Evolutionary conservation across 805 yeast species (phyloP).

Genomic region (Lipomyces spencermartinsiae): DNA sequence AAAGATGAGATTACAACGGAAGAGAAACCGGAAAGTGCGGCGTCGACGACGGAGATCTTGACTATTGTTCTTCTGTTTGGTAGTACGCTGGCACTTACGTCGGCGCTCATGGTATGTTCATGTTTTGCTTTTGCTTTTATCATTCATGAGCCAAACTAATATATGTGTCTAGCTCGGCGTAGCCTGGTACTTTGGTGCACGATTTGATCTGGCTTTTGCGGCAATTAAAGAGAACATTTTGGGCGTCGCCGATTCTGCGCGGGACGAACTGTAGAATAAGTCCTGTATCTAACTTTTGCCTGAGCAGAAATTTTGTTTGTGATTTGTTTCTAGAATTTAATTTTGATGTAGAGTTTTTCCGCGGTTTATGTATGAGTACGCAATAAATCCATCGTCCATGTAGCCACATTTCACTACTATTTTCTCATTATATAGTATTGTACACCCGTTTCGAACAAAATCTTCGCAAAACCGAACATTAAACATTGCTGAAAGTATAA

Average conservation of each 20-base stretch:
- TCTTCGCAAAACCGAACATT: neutral
- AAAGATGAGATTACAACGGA: slow-evolving; percentile 3
- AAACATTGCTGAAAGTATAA: neutral
- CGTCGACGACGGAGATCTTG: slow-evolving; percentile 34
- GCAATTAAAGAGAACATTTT: neutral
- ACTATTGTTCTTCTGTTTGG: slow-evolving; percentile 37
- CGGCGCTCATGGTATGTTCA: slow-evolving; percentile 23
- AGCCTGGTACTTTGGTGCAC: slow-evolving; percentile 44
- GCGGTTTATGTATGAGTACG: neutral
- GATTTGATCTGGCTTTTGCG: slow-evolving; percentile 44
- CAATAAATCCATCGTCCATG: neutral
- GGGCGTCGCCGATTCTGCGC: neutral
- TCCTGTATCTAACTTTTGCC: neutral
- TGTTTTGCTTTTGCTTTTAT: neutral
- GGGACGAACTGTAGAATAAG: neutral
- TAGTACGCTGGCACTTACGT: slow-evolving; percentile 18
- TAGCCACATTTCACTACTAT: neutral
- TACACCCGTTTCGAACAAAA: neutral
- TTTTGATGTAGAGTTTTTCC: neutral
- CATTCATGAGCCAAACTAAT: neutral
- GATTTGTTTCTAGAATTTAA: neutral
- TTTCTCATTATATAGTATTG: neutral
- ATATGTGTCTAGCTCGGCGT: slow-evolving; percentile 27
- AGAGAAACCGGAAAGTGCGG: slow-evolving; percentile 18
- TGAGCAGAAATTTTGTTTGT: neutral